Percentiles rank a stretch among this genome's conserved stretches.
Evolutionary conservation across 2,329 filamentous ascomycete genomes (phyloP).

Genomic region (Fusarium oligoseptatum): DNA sequence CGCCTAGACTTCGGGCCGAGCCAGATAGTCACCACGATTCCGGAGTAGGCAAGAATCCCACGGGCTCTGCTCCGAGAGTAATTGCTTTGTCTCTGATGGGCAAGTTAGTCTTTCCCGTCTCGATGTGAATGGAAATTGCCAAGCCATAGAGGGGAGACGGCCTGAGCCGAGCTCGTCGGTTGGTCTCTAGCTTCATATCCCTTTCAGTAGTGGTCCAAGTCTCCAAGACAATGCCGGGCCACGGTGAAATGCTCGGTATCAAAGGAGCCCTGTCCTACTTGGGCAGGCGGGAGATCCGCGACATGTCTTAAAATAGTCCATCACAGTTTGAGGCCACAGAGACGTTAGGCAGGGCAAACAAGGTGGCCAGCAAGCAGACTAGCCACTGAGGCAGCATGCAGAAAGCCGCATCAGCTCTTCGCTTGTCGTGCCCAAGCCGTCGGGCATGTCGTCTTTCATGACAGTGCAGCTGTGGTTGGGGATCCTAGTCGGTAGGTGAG

Average conservation of each 20-base stretch:
- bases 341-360: neutral
- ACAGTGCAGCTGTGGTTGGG: conserved; percentile 15
- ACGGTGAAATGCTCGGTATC: neutral
- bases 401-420: conserved; percentile 2
- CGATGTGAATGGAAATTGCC: neutral
- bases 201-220: neutral
- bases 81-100: neutral
- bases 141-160: neutral
- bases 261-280: neutral
- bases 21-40: conserved; percentile 3
- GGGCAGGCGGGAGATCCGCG: neutral
- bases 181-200: neutral
- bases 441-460: conserved; percentile 10
- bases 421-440: conserved; percentile 3
- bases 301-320: neutral
- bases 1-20: conserved; percentile 22
- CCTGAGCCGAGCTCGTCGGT: neutral
- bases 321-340: neutral
- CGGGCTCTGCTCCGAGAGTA: neutral
- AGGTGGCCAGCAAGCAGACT: neutral
- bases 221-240: neutral
- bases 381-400: neutral
- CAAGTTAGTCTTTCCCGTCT: neutral
- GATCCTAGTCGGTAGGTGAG: conserved; percentile 21
- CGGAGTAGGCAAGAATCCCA: conserved; percentile 1